Evolutionary conservation across 495 filamentous ascomycete genomes (phyloP), one percentile per base, ranked within the genome.

Genomic region (Pyrenula aspistea): DNA sequence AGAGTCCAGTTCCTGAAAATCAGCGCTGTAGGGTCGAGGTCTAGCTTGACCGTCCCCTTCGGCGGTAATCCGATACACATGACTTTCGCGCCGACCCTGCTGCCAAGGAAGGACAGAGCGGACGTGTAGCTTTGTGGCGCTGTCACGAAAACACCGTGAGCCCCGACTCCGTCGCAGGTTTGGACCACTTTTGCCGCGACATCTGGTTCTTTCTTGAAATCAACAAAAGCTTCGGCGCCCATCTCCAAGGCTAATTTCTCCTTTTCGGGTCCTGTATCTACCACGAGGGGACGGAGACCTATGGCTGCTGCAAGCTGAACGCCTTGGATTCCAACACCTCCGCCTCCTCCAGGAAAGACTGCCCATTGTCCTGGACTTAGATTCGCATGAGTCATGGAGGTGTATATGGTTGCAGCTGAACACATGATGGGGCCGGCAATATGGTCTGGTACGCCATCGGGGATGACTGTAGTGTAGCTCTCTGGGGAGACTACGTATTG

Each of bases 201-300:
- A 53, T 78, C 69, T 0, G 62, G 23, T 0, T 65, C 61, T 49
- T 71, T 62, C 12, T 64, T 65, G 57, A 77, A 79, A 61, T 79
- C 76, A 1, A 80, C 66, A 57, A 79, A 80, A 0, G 68, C 70
- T 48, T 80, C 77, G 12, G 77, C 76, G 10, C 77, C 76, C 69
- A 79, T 73, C 55, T 70, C 63, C 36, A 72, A 19, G 0, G 69
- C 63, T 2, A 80, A 60, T 11, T 63, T 60, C 36, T 65, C 63
- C 59, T 79, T 80, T 0, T 61, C 60, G 1, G 57, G 62, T 0
- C 76, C 77, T 0, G 65, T 70, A 53, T 80, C 77, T 4, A 79
- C 67, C 10, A 75, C 77, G n/a, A 81, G 72, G 0, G 75, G 73
- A 2, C 75, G 67, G 67, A 79, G 72, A 0, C 77, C 77, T 74